These are phyloP conservation scores for Punctularia strigosozonata DNA, from an alignment of 768 basidiomycete genomes.

Conservation along the genomic window DNA sequence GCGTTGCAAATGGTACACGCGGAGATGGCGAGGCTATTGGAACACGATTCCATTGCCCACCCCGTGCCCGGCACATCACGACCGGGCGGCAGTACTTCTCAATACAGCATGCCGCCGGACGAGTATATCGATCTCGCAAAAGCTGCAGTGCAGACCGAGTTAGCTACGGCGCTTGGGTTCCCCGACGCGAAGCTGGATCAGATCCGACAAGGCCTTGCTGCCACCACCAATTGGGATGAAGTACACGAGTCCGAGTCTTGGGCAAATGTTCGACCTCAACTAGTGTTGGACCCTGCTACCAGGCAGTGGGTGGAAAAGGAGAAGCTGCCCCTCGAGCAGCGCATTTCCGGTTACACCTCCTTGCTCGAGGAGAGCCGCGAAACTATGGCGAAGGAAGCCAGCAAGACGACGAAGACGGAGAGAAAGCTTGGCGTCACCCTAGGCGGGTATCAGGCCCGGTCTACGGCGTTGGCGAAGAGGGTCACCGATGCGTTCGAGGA, in stretches of 20 bases:
- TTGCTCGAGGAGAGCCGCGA: slow-evolving; percentile 55
- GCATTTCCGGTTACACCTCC: slow-evolving; percentile 49
- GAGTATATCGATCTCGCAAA: slow-evolving; percentile 62
- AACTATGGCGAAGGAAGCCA: slow-evolving; percentile 68
- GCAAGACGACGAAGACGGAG: slow-evolving; percentile 73
- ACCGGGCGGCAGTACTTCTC: slow-evolving; percentile 59
- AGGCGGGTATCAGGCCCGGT: slow-evolving; percentile 84
- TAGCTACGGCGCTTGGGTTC: slow-evolving; percentile 73
- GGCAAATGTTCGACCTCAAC: slow-evolving; percentile 50
- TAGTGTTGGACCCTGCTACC: slow-evolving; percentile 48
- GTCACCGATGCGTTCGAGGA: slow-evolving; percentile 59
- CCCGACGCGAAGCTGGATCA: slow-evolving; percentile 73
- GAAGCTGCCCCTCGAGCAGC: slow-evolving; percentile 43
- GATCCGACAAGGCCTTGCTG: slow-evolving; percentile 63
- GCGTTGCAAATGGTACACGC: slow-evolving; percentile 58
- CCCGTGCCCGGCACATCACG: slow-evolving; percentile 81
- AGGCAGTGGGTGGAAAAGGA: slow-evolving; percentile 58
- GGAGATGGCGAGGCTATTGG: slow-evolving; percentile 70
- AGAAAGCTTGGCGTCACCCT: slow-evolving; percentile 82
- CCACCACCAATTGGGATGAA: slow-evolving; percentile 49
- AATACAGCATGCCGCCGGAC: slow-evolving; percentile 69
- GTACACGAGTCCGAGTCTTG: slow-evolving; percentile 55
- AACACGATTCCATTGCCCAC: slow-evolving; percentile 80
- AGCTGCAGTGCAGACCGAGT: slow-evolving; percentile 61
- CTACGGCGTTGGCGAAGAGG: slow-evolving; percentile 50